Base-by-base conservation (phyloP, 1,284 basidiomycete genomes). In the Inonotus hispidus region DNA sequence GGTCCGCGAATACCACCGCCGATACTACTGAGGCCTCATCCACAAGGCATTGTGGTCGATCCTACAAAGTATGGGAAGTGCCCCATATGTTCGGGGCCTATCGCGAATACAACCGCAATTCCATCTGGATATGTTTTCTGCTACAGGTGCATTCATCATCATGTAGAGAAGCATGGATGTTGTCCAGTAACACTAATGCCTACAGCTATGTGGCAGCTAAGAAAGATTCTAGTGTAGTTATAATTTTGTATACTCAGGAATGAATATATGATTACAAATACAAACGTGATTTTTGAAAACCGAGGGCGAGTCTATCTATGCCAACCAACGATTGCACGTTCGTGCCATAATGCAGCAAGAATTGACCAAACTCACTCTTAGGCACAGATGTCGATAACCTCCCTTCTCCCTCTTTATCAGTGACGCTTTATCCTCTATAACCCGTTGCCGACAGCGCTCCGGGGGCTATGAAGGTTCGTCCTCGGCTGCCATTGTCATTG, bases 101-200 rank as follows among this genome's bases (percentile, higher is more conserved):
- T 97, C 62, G 85, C 85, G 70, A 98, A 98, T 71, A 90, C 95
- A 37, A 95, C 93, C 16, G 90, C 93, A 27, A 74, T 98, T 47
- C 92, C 94, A 8, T 92, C 88, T 32, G 95, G 97, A 50, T 98
- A 95, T 79, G 93, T 98, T 7, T 96, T 93, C 70, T 98, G 96
- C 75, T 99, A 97, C 74, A 87, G 91, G 46, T 98, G 96, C 74
- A 88, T 90, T 57, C 88, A 91, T 77, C 87, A 88, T 62, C 85
- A 93, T 67, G 87, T 98, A 53, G 85, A 92, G 71, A 84, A 85
- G 69, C 76, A 87, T 62, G 85, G 85, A 35, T 80, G 76, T 69
- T 98, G 95, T 77, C 95, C 95, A 61, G 87, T 98, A 66, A 97
- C 95, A 56, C 79, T 93, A 55, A 72, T 91, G 56, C 83, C 84